Evolutionary conservation across 2,329 filamentous ascomycete genomes (phyloP).

Genomic region (Alternaria infectoria): DNA sequence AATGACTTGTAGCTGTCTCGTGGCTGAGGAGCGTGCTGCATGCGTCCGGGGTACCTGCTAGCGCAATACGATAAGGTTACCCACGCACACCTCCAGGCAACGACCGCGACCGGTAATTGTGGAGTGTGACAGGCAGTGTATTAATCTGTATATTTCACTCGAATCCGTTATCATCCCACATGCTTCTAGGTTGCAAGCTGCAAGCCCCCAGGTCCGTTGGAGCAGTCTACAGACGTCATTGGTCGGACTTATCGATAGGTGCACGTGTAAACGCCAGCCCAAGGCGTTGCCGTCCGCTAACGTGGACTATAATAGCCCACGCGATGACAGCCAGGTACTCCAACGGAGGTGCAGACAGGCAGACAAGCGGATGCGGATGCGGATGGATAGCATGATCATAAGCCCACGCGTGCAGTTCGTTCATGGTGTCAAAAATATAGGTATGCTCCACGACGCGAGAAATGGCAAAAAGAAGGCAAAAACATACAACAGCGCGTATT

Average conservation of each 20-base stretch:
- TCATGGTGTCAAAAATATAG: too few relatives aligned
- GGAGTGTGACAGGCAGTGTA: background rate
- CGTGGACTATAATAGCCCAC: background rate
- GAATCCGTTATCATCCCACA: slow-evolving; percentile 7
- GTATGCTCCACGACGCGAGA: too few relatives aligned
- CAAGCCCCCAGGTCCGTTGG: background rate
- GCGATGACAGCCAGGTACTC: background rate
- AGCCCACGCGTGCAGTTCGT: background rate
- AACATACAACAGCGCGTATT: background rate
- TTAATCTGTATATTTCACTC: background rate
- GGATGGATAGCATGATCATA: background rate
- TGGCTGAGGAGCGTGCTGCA: background rate
- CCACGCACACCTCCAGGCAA: slow-evolving; percentile 10
- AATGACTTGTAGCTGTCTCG: slow-evolving; percentile 15
- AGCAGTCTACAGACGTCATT: slow-evolving; percentile 12
- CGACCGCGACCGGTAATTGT: background rate
- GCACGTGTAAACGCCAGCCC: background rate
- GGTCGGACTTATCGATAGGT: slow-evolving; percentile 13
- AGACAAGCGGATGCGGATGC: background rate
- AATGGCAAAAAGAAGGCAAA: background rate
- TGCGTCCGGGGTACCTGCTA: slow-evolving; percentile 3
- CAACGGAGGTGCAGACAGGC: background rate
- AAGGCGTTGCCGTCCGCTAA: background rate
- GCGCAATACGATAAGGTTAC: slow-evolving; percentile 21
- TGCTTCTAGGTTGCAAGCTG: background rate